Conservation (phyloP, 2,329 filamentous ascomycete species). For the Malbranchea zuffiana region DNA sequence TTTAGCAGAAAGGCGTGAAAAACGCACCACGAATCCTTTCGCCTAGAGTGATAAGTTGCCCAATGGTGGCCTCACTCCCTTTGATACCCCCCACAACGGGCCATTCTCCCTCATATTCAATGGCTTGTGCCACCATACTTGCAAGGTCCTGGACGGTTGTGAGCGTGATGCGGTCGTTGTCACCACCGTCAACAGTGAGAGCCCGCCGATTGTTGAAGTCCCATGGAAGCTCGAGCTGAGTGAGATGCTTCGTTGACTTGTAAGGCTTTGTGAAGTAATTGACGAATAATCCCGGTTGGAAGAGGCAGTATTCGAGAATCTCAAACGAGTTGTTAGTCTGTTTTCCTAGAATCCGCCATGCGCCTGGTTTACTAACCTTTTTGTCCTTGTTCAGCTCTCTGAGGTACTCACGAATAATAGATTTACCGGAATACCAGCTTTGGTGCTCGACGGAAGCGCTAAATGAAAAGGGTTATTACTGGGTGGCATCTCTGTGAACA, state of each 20-base stretch:
- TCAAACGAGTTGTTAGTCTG: no score
- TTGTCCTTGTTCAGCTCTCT: slow-evolving; percentile 39
- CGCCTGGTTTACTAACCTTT: slow-evolving; percentile 27
- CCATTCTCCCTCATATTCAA: slow-evolving; percentile 34
- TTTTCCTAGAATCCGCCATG: no score
- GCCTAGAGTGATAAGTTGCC: slow-evolving; percentile 24
- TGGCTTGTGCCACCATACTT: slow-evolving; percentile 25
- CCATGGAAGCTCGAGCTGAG: slow-evolving; percentile 22
- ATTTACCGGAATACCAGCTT: slow-evolving; percentile 42
- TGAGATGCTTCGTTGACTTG: slow-evolving; percentile 24
- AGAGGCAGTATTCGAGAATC: slow-evolving; percentile 46
- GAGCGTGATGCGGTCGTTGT: slow-evolving; percentile 22
- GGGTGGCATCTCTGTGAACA: not conserved
- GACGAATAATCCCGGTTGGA: slow-evolving; percentile 45
- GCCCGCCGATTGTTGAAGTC: slow-evolving; percentile 27
- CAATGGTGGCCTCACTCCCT: slow-evolving; percentile 22
- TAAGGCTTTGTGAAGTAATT: slow-evolving; percentile 45
- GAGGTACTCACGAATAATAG: slow-evolving; percentile 40
- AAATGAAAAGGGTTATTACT: not conserved
- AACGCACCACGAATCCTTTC: slow-evolving; percentile 23
- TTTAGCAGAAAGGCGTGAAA: slow-evolving; percentile 1
- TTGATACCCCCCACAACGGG: slow-evolving; percentile 29
- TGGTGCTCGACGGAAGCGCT: slow-evolving; percentile 21
- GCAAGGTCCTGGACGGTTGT: slow-evolving; percentile 29
- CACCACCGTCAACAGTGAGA: slow-evolving; percentile 22